phyloP scores from a whole-genome alignment of 2,329 filamentous ascomycete species.

The Coniochaeta sp. region DNA sequence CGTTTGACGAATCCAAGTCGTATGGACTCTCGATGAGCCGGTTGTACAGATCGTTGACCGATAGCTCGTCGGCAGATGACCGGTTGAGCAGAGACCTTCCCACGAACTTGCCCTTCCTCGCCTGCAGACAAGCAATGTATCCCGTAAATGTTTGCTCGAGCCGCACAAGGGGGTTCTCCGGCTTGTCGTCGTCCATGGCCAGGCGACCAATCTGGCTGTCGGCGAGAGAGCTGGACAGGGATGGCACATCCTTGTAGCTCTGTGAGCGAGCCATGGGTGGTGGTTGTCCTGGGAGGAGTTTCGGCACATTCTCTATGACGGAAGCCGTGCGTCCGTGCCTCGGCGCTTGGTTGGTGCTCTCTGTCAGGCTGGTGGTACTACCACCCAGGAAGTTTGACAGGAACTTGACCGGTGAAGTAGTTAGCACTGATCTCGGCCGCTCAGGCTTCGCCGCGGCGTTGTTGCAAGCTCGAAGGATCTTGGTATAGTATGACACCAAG shows the following conservation, averaged over 20 bases:
- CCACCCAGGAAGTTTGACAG: constrained; percentile 74
- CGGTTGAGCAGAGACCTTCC: constrained; percentile 69
- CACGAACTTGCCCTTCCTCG: constrained; percentile 79
- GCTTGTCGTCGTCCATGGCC: constrained; percentile 41
- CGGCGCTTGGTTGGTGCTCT: constrained; percentile 20
- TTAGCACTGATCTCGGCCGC: constrained; percentile 62
- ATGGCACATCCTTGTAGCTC: constrained; percentile 38
- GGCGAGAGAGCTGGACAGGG: constrained; percentile 48
- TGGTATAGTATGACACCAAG: constrained; percentile 70
- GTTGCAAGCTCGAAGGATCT: constrained; percentile 64
- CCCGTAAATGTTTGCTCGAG: constrained; percentile 81
- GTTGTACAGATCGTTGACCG: constrained; percentile 88
- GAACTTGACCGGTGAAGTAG: constrained; percentile 84
- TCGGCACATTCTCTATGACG: constrained; percentile 19
- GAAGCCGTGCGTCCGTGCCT: constrained; percentile 33
- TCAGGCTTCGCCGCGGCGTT: constrained; percentile 52
- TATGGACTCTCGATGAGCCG: constrained; percentile 75
- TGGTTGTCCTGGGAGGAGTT: constrained; percentile 32
- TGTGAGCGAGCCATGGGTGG: constrained; percentile 26
- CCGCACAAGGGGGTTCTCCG: constrained; percentile 60
- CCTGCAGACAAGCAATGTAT: constrained; percentile 75
- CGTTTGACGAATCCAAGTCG: constrained; percentile 67
- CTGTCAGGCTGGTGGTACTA: constrained; percentile 33
- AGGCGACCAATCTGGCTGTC: constrained; percentile 37
- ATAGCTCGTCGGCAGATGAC: constrained; percentile 63